A percentile compares a stretch with the other conserved stretches of the same genome.
Evolutionary conservation across 257 asterid species (phyloP).

Genomic region (Forsythia suspensa): DNA sequence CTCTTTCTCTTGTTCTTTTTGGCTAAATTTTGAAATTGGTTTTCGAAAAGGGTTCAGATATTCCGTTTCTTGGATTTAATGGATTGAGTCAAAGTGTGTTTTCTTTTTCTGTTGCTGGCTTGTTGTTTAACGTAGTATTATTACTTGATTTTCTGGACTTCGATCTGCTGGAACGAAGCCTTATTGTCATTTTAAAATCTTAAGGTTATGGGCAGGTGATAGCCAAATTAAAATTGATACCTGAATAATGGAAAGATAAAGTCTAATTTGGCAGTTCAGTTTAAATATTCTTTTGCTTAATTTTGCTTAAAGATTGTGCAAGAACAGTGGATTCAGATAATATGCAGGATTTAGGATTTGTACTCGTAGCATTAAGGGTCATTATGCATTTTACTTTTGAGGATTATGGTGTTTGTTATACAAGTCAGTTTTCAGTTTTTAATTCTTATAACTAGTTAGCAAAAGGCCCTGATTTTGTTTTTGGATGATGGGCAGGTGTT

Average conservation of each 20-base stretch:
- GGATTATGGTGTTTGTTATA: constrained; percentile 24
- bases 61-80: constrained; percentile 23
- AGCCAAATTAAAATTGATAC: background rate
- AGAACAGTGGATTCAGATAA: constrained; percentile 12
- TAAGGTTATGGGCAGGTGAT: constrained; percentile 30
- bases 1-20: background rate
- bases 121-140: constrained; percentile 12
- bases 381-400: constrained; percentile 22
- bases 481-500: constrained; percentile 44
- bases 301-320: constrained; percentile 1
- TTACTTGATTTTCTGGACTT: constrained; percentile 30
- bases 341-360: constrained; percentile 19
- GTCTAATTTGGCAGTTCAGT: constrained; percentile 23
- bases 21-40: background rate
- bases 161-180: constrained; percentile 36
- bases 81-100: constrained; percentile 12
- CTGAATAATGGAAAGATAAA: background rate
- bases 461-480: constrained; percentile 38
- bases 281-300: constrained; percentile 9
- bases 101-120: constrained; percentile 9
- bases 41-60: constrained; percentile 6
- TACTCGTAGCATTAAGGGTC: constrained; percentile 26
- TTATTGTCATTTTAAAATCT: constrained; percentile 14
- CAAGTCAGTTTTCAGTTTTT: constrained; percentile 27
- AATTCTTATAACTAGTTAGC: constrained; percentile 20